These are phyloP conservation scores for Backusella parvicylindrica DNA, from an alignment of 192 early-diverging fungal genomes.

Conservation along the genomic window DNA sequence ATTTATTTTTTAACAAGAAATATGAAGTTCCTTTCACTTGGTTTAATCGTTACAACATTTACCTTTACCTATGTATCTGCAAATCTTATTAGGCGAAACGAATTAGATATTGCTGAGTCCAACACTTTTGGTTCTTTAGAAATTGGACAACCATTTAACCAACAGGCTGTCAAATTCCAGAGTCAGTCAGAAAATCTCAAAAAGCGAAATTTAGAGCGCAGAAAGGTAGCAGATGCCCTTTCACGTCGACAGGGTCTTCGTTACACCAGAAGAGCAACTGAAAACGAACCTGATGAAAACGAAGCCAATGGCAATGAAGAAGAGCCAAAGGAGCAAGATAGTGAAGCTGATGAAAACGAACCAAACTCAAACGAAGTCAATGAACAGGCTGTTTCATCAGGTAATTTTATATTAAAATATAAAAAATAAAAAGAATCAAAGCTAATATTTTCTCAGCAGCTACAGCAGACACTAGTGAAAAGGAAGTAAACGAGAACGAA, in stretches of 20 bases:
- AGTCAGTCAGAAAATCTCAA: background rate
- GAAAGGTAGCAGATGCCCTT: background rate
- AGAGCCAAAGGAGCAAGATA: background rate
- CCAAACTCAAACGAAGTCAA: background rate
- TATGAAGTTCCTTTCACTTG: conserved; percentile 5
- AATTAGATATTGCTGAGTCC: background rate
- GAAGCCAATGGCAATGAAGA: background rate
- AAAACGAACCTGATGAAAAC: conserved; percentile 3
- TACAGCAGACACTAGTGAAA: background rate
- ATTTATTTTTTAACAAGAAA: background rate
- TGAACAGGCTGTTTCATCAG: background rate
- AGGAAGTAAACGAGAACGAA: background rate
- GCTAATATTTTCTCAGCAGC: background rate
- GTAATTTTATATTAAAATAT: background rate
- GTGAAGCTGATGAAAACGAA: background rate
- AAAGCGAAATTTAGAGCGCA: background rate
- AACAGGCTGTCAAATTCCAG: background rate
- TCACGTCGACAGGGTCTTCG: background rate
- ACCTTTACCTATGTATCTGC: background rate
- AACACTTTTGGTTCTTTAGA: background rate
- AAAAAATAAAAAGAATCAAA: background rate
- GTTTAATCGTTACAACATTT: conserved; percentile 1
- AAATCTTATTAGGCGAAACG: background rate
- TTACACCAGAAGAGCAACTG: background rate
- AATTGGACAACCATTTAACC: background rate